Percentiles rank a stretch among this genome's conserved stretches.
phyloP scores from a whole-genome alignment of 1,284 basidiomycete species.

The Tilletiopsis washingtonensis region DNA sequence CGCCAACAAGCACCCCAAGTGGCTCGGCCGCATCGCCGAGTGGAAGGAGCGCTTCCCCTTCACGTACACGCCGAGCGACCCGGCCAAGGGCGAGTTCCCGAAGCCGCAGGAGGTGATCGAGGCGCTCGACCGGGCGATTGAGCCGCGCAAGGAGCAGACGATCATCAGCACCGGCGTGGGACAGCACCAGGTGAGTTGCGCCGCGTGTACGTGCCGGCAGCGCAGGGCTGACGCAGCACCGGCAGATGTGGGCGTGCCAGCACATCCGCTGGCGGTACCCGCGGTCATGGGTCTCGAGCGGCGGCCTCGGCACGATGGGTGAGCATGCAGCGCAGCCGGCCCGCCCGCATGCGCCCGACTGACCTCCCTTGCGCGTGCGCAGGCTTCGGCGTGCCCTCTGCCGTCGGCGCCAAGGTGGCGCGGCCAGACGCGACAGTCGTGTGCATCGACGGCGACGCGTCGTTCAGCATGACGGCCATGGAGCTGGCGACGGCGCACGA shows the following conservation, averaged over 20 bases:
- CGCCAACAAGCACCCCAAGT: conserved; percentile 54
- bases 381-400: conserved; percentile 87
- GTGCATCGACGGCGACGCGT: conserved; percentile 95
- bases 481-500: conserved; percentile 89
- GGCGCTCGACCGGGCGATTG: conserved; percentile 65
- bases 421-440: conserved; percentile 86
- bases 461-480: conserved; percentile 97
- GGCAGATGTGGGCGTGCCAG: conserved; percentile 99
- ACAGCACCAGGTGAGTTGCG: conserved; percentile 96
- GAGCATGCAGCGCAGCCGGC: too few species aligned
- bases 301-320: conserved; percentile 90
- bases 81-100: conserved; percentile 59
- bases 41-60: conserved; percentile 92
- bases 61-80: conserved; percentile 64
- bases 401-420: conserved; percentile 93
- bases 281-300: conserved; percentile 85
- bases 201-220: too few species aligned
- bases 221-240: too few species aligned
- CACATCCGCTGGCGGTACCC: conserved; percentile 84
- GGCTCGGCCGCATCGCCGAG: conserved; percentile 60
- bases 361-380: too few species aligned
- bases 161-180: conserved; percentile 90
- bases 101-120: conserved; percentile 97
- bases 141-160: conserved; percentile 72
- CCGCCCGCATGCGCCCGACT: too few species aligned